Evolutionary conservation across 2,329 filamentous ascomycete species (phyloP), one percentile per base, ranked within the genome.

Genomic region (Purpureocillium lavendulum): DNA sequence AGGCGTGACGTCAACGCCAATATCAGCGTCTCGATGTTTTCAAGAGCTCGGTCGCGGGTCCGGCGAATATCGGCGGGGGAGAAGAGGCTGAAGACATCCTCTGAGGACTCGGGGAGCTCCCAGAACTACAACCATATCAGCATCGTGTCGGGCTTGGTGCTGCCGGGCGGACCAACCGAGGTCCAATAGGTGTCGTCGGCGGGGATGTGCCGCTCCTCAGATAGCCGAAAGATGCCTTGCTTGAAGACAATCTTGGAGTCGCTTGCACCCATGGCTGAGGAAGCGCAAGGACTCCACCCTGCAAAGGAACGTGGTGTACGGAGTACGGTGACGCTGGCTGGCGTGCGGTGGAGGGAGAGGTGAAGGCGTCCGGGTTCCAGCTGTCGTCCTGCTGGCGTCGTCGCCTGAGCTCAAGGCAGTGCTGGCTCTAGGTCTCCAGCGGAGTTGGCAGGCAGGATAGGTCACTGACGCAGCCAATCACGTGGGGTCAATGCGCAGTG

Each of bases 171-270:
- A 71, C 84, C 57, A 66, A 94, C 88, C 60, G 87, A 86, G 48
- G 84, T 82, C 92, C 92, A 98, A 68, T 95, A 96, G 14, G 80
- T 73, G 67, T 96, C 87, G 64, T 92, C 84, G 41, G 87, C 80
- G 44, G 87, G 75, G 57, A 97, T 96, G 59, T 85, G 75, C 49
- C 82, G 80, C 61, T 94, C 84, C 61, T 95, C 88, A n/a, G 88
- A 92, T 43, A 98, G 79, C 58, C 85, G 81, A 70, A 97, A 96
- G 69, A 97, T 94, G 66, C 89, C 90, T 67, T 94, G 87, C 68
- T 96, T 97, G 76, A 98, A 97, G 59, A 90, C 87, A 59, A 97
- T 81, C 75, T 97, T 97, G 56, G 90, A 97, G 69, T 97, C 90
- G 66, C 90, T 96, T 59, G 90, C 90, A 65, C 92, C 92, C 92